Base-by-base conservation (phyloP, 1,284 basidiomycete species). In the Naganishia sp. region DNA sequence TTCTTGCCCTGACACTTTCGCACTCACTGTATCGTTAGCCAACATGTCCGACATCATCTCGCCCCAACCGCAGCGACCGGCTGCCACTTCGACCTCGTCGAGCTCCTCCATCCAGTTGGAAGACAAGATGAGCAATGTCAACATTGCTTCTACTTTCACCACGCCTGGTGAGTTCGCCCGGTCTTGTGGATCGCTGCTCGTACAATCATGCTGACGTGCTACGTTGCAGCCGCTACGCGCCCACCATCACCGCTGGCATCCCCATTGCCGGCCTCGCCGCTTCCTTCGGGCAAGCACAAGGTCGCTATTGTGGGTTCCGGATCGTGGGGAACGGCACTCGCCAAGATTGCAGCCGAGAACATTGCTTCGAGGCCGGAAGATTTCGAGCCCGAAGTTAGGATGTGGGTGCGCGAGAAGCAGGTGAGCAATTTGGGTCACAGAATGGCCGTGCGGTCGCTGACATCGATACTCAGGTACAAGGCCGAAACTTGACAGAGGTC, bases 291-390 rank as follows among this genome's bases (percentile, higher is more conserved):
- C 61, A 83, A 82, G 73, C 83, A 84, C 76, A 80, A 79, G 67
- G 81, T 86, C 23, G 84, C 83, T 25, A 80, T 85, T 68, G 82
- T 86, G 65, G 85, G 85, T 32, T 79, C 78, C 1, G 80, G 80
- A 63, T 80, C 79, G 68, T 82, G 83, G 84, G 85, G 84, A 1
- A 83, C 82, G 6, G 84, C 84, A 2, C 82, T 85, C 53, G 84
- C 85, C 25, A 81, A 83, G 68, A 84, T 86, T 63, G 83, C 84
- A 10, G 81, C 81, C 32, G 78, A 82, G 71, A 85, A 85, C 71
- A 77, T 82, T 4, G 76, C 73, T 47, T 73, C 75, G 54, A 74
- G 80, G 45, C 65, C 70, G n/a, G 68, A 70, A 11, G 75, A 78
- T 45, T 84, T 83, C 72, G 81, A 83, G 62, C 66, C 72, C 39